Evolutionary conservation across 768 basidiomycete genomes (phyloP), one percentile per base, ranked within the genome.

Genomic region (Pulveroboletus ravenelii): DNA sequence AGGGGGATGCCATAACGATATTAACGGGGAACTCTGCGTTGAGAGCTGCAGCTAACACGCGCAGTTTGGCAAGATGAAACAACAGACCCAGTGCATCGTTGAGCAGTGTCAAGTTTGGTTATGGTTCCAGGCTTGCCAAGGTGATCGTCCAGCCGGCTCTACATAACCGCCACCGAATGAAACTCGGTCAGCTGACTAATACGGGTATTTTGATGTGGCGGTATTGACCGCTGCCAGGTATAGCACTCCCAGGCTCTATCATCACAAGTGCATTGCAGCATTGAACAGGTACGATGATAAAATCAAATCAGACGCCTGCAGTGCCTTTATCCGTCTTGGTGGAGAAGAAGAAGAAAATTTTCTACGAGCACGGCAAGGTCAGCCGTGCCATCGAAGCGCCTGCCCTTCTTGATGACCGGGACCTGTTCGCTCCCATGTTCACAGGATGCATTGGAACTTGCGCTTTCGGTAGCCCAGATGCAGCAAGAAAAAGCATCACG

Each of bases 361-460:
- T 62, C 51, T 59, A 62, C 52, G 66, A 70, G 45, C 64, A 68
- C 51, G 68, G 68, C 55, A 68, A 59, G 55, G 66, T 66, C 42
- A 57, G 67, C 50, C 41, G 39, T 51, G 47, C 50, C 40, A 36
- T 54, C 37, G 56, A 47, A 46, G 48, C 10, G n/a, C 38, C n/a
- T 42, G 30, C 31, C 27, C 51, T 58, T 59, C 53, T 42, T 59
- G 57, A 57, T 63, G 56, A 56, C 53, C 48, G 50, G 55, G 36
- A 10, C 54, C 57, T 57, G 53, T 51, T 48, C 43, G 48, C 43
- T 51, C 51, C 50, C 47, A 53, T 48, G 36, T 42, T 40, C 48
- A 49, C 55, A 80, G 80, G 78, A 79, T 53, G 72, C 73, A 6
- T 55, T 78, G 51, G 64, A 63, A 45, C 62, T 81, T 12, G 80